phyloP scores from a whole-genome alignment of 148 eudicot genomes.

The Nyssa sinensis region DNA sequence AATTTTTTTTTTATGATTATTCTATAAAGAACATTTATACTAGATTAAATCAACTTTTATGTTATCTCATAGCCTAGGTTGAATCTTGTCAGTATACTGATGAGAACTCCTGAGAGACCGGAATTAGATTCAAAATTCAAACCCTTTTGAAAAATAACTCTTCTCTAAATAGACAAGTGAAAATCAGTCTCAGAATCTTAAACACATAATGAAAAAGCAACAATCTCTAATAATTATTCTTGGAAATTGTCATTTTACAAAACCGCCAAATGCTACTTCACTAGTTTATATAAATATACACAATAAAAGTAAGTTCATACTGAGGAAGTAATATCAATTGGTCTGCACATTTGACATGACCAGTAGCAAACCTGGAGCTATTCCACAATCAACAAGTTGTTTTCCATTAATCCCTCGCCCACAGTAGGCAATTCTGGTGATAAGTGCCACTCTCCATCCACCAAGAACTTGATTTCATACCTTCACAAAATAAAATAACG shows the following conservation, averaged over 20 bases:
- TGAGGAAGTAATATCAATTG: not conserved
- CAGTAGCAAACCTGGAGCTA: slow-evolving; percentile 23
- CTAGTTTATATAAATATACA: not conserved
- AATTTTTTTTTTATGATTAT: not conserved
- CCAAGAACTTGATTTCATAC: slow-evolving; percentile 78
- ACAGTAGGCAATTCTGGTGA: slow-evolving; percentile 70
- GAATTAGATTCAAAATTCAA: not conserved
- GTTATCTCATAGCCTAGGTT: not conserved
- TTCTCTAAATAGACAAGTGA: not conserved
- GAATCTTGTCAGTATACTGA: not conserved
- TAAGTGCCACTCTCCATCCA: slow-evolving; percentile 87
- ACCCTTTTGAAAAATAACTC: not conserved
- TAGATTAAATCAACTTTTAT: not conserved
- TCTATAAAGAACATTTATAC: not conserved
- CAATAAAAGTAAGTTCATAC: not conserved
- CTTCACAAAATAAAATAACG: slow-evolving; percentile 11
- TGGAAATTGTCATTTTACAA: not conserved
- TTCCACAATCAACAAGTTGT: slow-evolving; percentile 75
- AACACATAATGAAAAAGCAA: not conserved
- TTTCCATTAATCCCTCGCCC: slow-evolving; percentile 75
- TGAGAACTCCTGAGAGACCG: not conserved
- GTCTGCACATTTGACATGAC: not conserved
- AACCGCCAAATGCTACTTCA: not conserved
- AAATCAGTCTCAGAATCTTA: not conserved
- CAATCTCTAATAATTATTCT: not conserved